Percentiles rank a stretch among this genome's conserved stretches.
phyloP scores from a whole-genome alignment of 75 land plant species.

The Picea glauca region DNA sequence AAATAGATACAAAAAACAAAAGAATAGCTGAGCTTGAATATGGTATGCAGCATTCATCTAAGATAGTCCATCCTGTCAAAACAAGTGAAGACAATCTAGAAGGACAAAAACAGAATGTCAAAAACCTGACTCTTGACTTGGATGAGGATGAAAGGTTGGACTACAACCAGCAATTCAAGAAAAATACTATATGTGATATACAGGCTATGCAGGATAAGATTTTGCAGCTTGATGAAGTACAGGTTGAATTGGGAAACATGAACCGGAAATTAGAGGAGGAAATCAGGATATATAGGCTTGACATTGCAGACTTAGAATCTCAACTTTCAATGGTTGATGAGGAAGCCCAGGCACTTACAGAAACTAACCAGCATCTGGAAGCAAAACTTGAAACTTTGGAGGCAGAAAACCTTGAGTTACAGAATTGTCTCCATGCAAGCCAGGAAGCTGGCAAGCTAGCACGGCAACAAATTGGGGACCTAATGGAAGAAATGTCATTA shows the following conservation, averaged over 20 bases:
- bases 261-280: constrained; percentile 29
- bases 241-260: constrained; percentile 16
- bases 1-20: constrained; percentile 14
- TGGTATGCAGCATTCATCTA: background rate
- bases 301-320: constrained; percentile 25
- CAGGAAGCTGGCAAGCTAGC: constrained; percentile 11
- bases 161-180: background rate
- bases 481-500: constrained; percentile 9
- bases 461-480: constrained; percentile 7
- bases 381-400: constrained; percentile 17
- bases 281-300: constrained; percentile 2
- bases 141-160: constrained; percentile 4
- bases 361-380: constrained; percentile 17
- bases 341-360: constrained; percentile 12
- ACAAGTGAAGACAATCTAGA: background rate
- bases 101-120: constrained; percentile 4
- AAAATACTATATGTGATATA: constrained; percentile 9
- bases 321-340: constrained; percentile 15
- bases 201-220: constrained; percentile 2
- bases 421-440: constrained; percentile 7
- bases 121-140: background rate
- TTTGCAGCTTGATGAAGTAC: constrained; percentile 12
- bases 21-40: constrained; percentile 6
- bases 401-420: constrained; percentile 8
- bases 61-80: background rate